Base-by-base conservation (phyloP, 1,139 yeast species). In the Zygosaccharomyces sapae region DNA sequence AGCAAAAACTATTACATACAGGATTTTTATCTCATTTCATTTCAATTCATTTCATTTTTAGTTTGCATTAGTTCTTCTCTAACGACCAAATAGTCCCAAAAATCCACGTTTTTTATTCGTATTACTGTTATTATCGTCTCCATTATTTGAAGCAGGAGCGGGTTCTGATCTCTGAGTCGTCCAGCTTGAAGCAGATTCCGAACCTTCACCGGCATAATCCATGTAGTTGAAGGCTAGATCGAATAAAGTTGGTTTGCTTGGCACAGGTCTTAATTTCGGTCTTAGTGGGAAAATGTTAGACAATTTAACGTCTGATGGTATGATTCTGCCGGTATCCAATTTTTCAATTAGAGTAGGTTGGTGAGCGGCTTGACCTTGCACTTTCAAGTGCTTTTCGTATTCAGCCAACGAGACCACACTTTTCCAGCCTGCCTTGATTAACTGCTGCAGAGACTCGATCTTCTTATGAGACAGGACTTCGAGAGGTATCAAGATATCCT, bases 171-270 rank as follows among this genome's bases (percentile, higher is more conserved):
- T 36, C 20, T 43, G 25, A 3, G 16, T 22, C 6, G 27, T 24
- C 31, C 31, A 27, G n/a, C 31, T 27, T 29, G 30, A 38, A 12
- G 25, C 33, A 2, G 33, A 12, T 54, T 13, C 33, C 42, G 36
- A 43, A 8, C 24, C 36, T 27, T 44, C 50, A 44, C 54, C 51
- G 13, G 58, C 74, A 61, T 81, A 81, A 41, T 74, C 72, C 45
- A 90, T 77, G 62, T 86, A 89, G 65, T 89, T 89, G 71, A 74
- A 89, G 0, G 95, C 97, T 59, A 87, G 74, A 65, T 90, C 97
- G 62, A 88, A 90, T 59, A 89, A 76, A 7, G 89, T 95, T 0
- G 97, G 96, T 67, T 90, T 90, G 50, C 84, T 79, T 49, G 81
- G 74, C 1, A 86, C 77, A 1, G 95, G 86, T 50, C 68, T 68